A percentile compares a stretch with the other conserved stretches of the same genome.
phyloP scores from a whole-genome alignment of 306 rosid species.

The Glycine tomentella region DNA sequence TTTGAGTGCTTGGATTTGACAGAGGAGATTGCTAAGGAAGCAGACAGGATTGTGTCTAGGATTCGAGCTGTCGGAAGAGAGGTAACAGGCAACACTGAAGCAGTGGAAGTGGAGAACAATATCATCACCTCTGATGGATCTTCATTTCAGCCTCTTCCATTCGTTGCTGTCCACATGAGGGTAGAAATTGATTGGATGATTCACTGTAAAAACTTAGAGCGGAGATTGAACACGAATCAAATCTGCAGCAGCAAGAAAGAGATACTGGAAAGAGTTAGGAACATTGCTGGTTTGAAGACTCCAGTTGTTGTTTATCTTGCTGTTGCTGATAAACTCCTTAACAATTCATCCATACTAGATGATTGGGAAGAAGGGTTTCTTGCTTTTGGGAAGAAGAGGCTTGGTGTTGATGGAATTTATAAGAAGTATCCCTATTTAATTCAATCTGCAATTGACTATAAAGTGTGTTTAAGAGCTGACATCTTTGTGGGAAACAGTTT shows the following conservation, averaged over 20 bases:
- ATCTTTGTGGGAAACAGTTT: slow-evolving; percentile 92
- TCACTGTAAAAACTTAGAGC: slow-evolving; percentile 85
- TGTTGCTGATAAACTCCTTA: slow-evolving; percentile 80
- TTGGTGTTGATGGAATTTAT: slow-evolving; percentile 69
- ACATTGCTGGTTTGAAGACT: slow-evolving; percentile 52
- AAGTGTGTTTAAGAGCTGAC: slow-evolving; percentile 83
- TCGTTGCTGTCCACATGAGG: slow-evolving; percentile 91
- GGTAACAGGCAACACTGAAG: slow-evolving; percentile 36
- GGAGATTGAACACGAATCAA: slow-evolving; percentile 63
- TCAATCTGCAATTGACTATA: slow-evolving; percentile 91
- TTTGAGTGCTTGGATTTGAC: slow-evolving; percentile 84
- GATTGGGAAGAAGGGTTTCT: slow-evolving; percentile 77
- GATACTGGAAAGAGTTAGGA: slow-evolving; percentile 74
- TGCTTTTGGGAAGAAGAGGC: slow-evolving; percentile 82
- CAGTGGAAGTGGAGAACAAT: neutral
- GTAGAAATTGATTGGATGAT: slow-evolving; percentile 97
- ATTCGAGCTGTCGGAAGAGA: slow-evolving; percentile 65
- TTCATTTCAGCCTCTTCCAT: slow-evolving; percentile 55
- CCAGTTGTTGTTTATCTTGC: slow-evolving; percentile 79
- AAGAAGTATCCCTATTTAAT: slow-evolving; percentile 80
- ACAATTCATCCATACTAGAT: slow-evolving; percentile 65
- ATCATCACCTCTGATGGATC: slow-evolving; percentile 11
- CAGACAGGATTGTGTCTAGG: slow-evolving; percentile 69
- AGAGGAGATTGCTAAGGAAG: slow-evolving; percentile 74
- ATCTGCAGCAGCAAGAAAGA: slow-evolving; percentile 87